A percentile compares a stretch with the other conserved stretches of the same genome.
Evolutionary conservation across 2,329 filamentous ascomycete genomes (phyloP).

Genomic region (Aspergillus oerlinghausenensis): DNA sequence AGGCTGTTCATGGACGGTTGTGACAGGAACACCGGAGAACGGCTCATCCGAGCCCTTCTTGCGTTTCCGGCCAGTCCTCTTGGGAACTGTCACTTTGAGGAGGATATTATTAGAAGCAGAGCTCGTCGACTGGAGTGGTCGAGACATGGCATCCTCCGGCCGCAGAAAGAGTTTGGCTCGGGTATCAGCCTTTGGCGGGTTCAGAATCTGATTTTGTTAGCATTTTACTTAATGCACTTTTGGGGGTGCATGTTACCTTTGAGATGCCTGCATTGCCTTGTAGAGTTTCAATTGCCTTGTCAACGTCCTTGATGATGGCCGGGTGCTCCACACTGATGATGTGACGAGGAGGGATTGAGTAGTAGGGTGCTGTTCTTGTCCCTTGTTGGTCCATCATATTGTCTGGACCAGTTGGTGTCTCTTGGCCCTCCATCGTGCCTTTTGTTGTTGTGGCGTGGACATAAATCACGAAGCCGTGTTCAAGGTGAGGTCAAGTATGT

Average conservation of each 20-base stretch:
- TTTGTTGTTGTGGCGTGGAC: not conserved
- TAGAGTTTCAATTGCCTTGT: slow-evolving; percentile 60
- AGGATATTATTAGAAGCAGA: slow-evolving; percentile 76
- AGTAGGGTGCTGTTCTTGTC: slow-evolving; percentile 42
- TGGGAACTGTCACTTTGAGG: slow-evolving; percentile 81
- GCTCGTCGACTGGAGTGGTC: slow-evolving; percentile 72
- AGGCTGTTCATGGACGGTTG: slow-evolving; percentile 16
- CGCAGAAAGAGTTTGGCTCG: slow-evolving; percentile 68
- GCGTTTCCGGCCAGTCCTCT: slow-evolving; percentile 77
- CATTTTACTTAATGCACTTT: not conserved
- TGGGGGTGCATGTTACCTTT: slow-evolving; percentile 38
- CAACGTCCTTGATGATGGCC: slow-evolving; percentile 59
- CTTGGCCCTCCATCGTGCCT: not conserved
- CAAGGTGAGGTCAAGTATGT: not conserved
- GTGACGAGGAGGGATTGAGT: slow-evolving; percentile 48
- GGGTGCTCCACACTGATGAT: slow-evolving; percentile 64
- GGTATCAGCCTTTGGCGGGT: slow-evolving; percentile 43
- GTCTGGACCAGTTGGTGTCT: not conserved
- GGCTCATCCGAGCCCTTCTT: slow-evolving; percentile 71
- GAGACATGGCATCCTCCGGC: slow-evolving; percentile 72
- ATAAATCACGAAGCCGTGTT: not conserved
- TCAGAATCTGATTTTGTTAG: slow-evolving; percentile 39
- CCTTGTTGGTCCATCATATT: slow-evolving; percentile 21
- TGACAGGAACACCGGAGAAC: slow-evolving; percentile 48
- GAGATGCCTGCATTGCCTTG: slow-evolving; percentile 53